Evolutionary conservation across 1,284 basidiomycete genomes (phyloP).

Genomic region (Xerocomus nothofagi): DNA sequence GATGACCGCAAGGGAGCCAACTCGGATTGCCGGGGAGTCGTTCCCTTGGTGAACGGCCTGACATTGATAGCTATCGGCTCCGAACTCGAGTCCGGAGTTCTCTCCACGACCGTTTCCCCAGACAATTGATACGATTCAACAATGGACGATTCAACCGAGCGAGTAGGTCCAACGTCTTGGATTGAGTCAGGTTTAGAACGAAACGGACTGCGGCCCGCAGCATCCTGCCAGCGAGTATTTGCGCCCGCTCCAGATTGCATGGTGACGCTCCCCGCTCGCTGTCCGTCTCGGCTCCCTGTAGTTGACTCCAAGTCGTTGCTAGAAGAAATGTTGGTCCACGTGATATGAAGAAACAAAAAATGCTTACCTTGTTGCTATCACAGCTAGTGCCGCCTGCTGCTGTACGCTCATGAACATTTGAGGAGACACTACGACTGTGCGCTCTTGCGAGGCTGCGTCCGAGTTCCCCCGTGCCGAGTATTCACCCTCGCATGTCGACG

Average conservation of each 20-base stretch:
- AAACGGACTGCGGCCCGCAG: background rate
- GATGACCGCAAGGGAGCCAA: background rate
- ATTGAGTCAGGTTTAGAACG: background rate
- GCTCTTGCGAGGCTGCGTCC: background rate
- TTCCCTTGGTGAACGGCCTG: background rate
- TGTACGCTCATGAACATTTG: background rate
- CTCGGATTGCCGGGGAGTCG: background rate
- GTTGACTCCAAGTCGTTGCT: background rate
- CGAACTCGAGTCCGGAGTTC: background rate
- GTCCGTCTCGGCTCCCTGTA: background rate
- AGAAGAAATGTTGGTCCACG: background rate
- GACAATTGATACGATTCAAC: background rate
- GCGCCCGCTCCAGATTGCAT: background rate
- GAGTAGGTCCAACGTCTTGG: background rate
- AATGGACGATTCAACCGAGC: background rate
- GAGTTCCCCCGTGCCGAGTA: background rate
- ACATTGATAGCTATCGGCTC: background rate
- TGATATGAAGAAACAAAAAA: background rate
- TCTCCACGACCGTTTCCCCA: background rate
- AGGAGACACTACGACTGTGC: background rate
- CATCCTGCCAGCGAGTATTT: background rate
- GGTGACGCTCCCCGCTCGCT: background rate
- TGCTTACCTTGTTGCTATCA: constrained; percentile 1
- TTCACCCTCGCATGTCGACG: background rate
- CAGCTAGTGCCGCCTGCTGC: background rate